Conservation (phyloP, 208 protist genomes). For the Trypanosoma lewisi region DNA sequence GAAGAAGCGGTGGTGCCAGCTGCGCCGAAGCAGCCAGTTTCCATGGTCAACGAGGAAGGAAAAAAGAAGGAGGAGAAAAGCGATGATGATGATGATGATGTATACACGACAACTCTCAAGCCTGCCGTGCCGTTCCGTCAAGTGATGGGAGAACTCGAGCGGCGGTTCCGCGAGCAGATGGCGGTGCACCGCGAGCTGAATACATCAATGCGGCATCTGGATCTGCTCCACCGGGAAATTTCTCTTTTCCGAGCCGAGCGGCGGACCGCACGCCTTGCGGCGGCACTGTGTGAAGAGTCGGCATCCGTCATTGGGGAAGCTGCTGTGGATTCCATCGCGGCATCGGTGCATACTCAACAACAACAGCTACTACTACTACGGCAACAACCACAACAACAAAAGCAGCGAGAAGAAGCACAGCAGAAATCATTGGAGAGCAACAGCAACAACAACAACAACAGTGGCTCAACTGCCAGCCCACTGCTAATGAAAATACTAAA, state of each 20-base stretch:
- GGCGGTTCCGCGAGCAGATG: constrained; percentile 63
- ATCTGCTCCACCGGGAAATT: constrained; percentile 29
- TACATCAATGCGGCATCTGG: constrained; percentile 28
- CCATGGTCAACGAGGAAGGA: too few species aligned
- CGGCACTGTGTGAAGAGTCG: constrained; percentile 21
- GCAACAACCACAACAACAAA: too few species aligned
- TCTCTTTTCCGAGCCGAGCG: constrained; percentile 35
- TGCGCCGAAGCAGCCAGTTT: too few species aligned
- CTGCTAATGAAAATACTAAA: constrained; percentile 45
- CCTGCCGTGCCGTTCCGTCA: constrained; percentile 37
- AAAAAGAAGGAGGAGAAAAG: too few species aligned
- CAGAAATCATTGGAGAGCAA: too few species aligned
- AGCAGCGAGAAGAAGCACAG: too few species aligned
- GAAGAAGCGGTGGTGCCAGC: too few species aligned
- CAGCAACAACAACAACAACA: too few species aligned
- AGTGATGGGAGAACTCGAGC: constrained; percentile 42
- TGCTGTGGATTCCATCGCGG: background rate
- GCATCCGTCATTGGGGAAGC: background rate
- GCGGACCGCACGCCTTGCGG: constrained; percentile 30
- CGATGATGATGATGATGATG: background rate
- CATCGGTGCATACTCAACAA: background rate
- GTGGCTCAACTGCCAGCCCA: constrained; percentile 11
- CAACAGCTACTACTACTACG: too few species aligned
- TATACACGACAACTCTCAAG: background rate
- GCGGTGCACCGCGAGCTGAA: constrained; percentile 54